Conservation (phyloP, 768 basidiomycete species). For the Boletus rubescentipes region DNA sequence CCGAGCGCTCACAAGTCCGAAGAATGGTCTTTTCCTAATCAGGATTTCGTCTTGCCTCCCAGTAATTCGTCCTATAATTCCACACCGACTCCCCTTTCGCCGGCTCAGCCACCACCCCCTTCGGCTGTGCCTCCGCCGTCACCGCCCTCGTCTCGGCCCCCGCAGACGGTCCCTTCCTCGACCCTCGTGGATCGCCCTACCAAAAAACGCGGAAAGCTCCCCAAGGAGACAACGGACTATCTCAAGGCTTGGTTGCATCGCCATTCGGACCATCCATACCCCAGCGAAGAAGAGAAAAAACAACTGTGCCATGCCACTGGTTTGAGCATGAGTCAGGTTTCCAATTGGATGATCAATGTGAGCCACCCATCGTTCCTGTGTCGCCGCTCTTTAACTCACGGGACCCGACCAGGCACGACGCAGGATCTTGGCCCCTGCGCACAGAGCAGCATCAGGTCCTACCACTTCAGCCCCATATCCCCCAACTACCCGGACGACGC, state of each 20-base stretch:
- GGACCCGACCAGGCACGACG: conserved; percentile 60
- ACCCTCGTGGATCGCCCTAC: conserved; percentile 73
- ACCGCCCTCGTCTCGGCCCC: conserved; percentile 49
- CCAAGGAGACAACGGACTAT: conserved; percentile 88
- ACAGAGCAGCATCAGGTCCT: conserved; percentile 71
- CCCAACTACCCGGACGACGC: conserved; percentile 35
- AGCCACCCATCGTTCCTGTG: conserved; percentile 27
- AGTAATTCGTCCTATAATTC: conserved; percentile 27
- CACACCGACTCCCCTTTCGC: conserved; percentile 39
- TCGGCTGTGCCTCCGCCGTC: conserved; percentile 40
- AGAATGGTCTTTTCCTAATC: conserved; percentile 69
- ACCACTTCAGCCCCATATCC: conserved; percentile 78
- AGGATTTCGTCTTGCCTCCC: conserved; percentile 51
- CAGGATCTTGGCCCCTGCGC: conserved; percentile 80
- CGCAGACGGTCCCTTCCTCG: conserved; percentile 50
- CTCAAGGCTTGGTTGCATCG: conserved; percentile 87
- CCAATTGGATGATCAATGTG: conserved; percentile 93
- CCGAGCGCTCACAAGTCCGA: conserved; percentile 55
- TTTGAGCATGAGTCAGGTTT: conserved; percentile 85
- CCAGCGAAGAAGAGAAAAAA: conserved; percentile 88
- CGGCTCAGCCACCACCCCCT: conserved; percentile 36
- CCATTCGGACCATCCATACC: conserved; percentile 88
- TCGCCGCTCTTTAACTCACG: conserved; percentile 10
- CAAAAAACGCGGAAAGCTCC: conserved; percentile 83
- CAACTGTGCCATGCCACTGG: conserved; percentile 84